Evolutionary conservation across 2,329 filamentous ascomycete species (phyloP), one percentile per base, ranked within the genome.

Genomic region (Pyrenophora seminiperda): DNA sequence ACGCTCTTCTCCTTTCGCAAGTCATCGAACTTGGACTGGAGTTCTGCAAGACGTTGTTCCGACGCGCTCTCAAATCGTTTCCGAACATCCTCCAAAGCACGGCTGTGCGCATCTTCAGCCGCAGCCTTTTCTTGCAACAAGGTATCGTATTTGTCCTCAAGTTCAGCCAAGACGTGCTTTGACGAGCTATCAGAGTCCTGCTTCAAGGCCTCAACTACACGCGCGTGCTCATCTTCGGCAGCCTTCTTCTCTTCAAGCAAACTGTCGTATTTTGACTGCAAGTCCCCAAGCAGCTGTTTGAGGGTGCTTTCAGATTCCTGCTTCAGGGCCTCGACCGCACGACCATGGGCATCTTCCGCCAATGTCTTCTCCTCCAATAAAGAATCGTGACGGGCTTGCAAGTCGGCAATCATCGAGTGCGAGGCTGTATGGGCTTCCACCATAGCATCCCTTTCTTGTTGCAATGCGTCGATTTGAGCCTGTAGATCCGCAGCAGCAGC

Each of bases 251-350:
- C 67, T 47, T 60, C 57, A 4, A 68, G 33, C 3, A 70, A 47
- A 38, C 31, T 46, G 39, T 69, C 67, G 39, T 66, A 67, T 44
- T 66, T 67, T 10, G 57, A 49, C 41, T 70, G 66, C 11, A 70
- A 30, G 11, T 68, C 64, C 17, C 54, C 55, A 1, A 72, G 56
- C 5, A 63, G 52, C 29, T 65, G 54, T 39, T 66, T 70, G 1
- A 65, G 62, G 4, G 57, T 41, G 30, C 54, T 59, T 4, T 69
- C 65, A 7, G 65, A 68, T 7, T 71, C 64, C 30, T 64, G 43
- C 47, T 69, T 71, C 41, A 72, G 38, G 11, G 63, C 54, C 20
- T 70, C 65, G 17, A 73, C 47, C 0, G 66, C 63, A 14, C 58
- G 61, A 30, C 41, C 54, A 19, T 73, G 68, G 4, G 65, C 58